A percentile compares a stretch with the other conserved stretches of the same genome.
Conservation (phyloP, 2,329 filamentous ascomycete species). For the Aspergillus felis region DNA sequence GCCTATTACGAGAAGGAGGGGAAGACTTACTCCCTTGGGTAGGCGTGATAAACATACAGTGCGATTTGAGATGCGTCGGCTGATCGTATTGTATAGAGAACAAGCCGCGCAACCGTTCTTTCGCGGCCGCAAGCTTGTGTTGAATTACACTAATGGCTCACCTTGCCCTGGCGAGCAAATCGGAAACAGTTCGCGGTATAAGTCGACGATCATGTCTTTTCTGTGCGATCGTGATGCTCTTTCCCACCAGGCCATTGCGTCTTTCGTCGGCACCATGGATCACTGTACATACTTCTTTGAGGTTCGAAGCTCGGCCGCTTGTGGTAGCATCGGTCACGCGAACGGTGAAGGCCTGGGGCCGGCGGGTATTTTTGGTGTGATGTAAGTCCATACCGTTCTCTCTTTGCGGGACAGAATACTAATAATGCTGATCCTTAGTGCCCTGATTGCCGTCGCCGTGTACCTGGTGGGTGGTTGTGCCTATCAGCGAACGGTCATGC, state of each 20-base stretch:
- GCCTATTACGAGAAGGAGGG: constrained; percentile 45
- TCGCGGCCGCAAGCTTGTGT: constrained; percentile 59
- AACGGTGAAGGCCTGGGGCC: constrained; percentile 59
- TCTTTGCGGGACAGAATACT: constrained; percentile 7
- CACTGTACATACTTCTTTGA: constrained; percentile 97
- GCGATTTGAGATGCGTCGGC: not conserved
- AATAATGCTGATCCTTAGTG: constrained; percentile 27
- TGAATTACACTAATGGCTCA: constrained; percentile 74
- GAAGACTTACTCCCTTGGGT: constrained; percentile 47
- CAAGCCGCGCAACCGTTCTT: constrained; percentile 45
- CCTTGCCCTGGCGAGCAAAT: constrained; percentile 52
- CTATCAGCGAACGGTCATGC: constrained; percentile 90
- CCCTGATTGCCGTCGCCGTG: constrained; percentile 71
- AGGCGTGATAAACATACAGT: constrained; percentile 14
- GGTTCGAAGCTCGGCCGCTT: constrained; percentile 79
- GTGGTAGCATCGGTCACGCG: constrained; percentile 62
- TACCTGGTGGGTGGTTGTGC: constrained; percentile 91
- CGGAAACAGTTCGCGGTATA: constrained; percentile 39
- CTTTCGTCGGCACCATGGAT: constrained; percentile 84
- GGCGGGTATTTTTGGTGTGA: constrained; percentile 81
- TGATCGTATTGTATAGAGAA: constrained; percentile 29
- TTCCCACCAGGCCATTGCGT: constrained; percentile 63
- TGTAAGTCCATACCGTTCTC: constrained; percentile 53
- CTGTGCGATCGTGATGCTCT: constrained; percentile 83
- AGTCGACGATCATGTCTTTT: constrained; percentile 87